phyloP scores from a whole-genome alignment of 2,329 filamentous ascomycete genomes.

The Verticillium albo-atrum region DNA sequence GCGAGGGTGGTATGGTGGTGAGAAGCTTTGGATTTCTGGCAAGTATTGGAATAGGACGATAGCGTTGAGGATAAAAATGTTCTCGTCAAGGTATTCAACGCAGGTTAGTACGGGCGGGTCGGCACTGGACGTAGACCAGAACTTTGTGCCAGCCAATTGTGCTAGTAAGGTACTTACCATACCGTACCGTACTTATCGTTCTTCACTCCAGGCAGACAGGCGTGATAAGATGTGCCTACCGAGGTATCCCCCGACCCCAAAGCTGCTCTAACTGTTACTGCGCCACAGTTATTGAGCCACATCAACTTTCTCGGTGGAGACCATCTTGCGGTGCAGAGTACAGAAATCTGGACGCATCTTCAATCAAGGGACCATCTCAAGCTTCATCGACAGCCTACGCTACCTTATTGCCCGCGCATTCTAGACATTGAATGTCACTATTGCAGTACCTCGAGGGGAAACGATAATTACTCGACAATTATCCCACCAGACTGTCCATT shows the following conservation, averaged over 20 bases:
- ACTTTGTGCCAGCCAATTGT: too few relatives aligned
- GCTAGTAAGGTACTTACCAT: too few relatives aligned
- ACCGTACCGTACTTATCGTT: too few relatives aligned
- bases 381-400: background rate
- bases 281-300: background rate
- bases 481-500: too few relatives aligned
- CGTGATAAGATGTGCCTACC: too few relatives aligned
- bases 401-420: background rate
- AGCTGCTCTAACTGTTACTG: too few relatives aligned
- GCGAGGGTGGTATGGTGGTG: background rate
- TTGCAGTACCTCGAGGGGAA: too few relatives aligned
- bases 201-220: too few relatives aligned
- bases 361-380: background rate
- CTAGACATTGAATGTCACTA: background rate
- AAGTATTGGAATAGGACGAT: constrained; percentile 2
- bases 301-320: background rate
- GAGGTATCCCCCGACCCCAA: too few relatives aligned
- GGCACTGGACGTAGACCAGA: too few relatives aligned
- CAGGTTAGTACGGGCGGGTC: background rate
- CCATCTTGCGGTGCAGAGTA: background rate
- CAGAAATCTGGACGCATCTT: background rate
- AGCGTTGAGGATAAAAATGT: background rate
- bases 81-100: background rate
- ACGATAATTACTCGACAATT: too few relatives aligned
- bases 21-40: background rate